Base-by-base conservation (phyloP, 2,329 filamentous ascomycete genomes). In the Botryosphaeria agaves region DNA sequence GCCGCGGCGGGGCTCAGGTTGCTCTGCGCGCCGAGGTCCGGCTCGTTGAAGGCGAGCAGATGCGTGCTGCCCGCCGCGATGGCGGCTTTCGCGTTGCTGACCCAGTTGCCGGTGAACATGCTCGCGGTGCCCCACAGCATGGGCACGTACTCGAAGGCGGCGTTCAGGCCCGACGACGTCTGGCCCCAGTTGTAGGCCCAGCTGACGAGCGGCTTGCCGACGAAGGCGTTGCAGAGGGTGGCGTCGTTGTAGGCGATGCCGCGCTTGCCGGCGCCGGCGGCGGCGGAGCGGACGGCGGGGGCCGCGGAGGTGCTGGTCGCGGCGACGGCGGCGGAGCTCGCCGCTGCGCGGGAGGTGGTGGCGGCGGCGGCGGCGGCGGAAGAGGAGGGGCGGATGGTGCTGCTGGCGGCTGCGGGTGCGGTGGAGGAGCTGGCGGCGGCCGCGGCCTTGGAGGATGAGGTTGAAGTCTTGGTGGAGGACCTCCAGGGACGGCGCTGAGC, bases 151-250 rank as follows among this genome's bases (percentile, higher is more conserved):
- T 64, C 58, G 42, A 73, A 45, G 29, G 45, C 46, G 14, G 50
- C 47, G 11, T 43, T 35, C 31, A 61, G 55, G 23, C 56, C 55
- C 35, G 55, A 50, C 28, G 57, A 42, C 7, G 38, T 38, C 28
- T 62, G 61, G 26, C 55, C 71, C 76, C 76, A 82, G 66, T 79
- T 79, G 63, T 77, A 78, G 28, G 55, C 64, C 70, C 75, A 81
- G 24, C 54, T 52, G 44, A 69, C 61, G 35, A 64, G 46, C 24
- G 52, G 50, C 29, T 49, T 46, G 28, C 40, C 42, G 28, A 54
- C 44, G 48, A 80, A 73, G 38, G 52, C 42, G 32, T 57, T 52
- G 47, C 66, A 62, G 20, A 76, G 56, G 17, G 40, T 41, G 32
- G 61, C 61, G 18, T 69, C 56, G 52, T 80, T 79, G 66, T 74